Evolutionary conservation across 2,329 filamentous ascomycete species (phyloP).

Genomic region (Didymellaceae sp.): DNA sequence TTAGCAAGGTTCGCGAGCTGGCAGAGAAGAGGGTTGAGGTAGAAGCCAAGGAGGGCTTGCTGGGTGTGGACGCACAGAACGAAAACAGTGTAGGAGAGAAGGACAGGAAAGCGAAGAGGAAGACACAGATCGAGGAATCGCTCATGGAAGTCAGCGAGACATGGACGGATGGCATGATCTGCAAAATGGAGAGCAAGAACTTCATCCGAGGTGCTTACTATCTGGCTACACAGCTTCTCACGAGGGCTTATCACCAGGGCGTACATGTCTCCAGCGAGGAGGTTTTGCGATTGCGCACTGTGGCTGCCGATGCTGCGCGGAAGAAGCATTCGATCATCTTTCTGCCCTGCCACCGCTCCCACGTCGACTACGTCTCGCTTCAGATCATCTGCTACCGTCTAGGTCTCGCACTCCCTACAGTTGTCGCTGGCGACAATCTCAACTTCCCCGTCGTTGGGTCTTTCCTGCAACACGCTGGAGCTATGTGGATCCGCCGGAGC

Average conservation of each 20-base stretch:
- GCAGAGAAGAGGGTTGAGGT: conserved; percentile 75
- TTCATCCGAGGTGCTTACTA: conserved; percentile 96
- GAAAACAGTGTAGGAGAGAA: conserved; percentile 50
- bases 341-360: conserved; percentile 89
- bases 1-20: conserved; percentile 75
- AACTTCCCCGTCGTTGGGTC: conserved; percentile 90
- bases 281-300: conserved; percentile 78
- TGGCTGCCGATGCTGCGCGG: conserved; percentile 80
- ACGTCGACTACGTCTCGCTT: conserved; percentile 94
- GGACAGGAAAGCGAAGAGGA: conserved; percentile 63
- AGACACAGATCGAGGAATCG: conserved; percentile 74
- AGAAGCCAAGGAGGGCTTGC: conserved; percentile 77
- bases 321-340: conserved; percentile 97
- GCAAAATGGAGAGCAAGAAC: conserved; percentile 94
- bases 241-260: conserved; percentile 93
- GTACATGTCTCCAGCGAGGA: conserved; percentile 97
- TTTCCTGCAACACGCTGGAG: conserved; percentile 92
- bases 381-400: conserved; percentile 96
- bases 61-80: conserved; percentile 24
- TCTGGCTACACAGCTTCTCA: conserved; percentile 82
- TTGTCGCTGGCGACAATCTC: conserved; percentile 94
- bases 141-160: conserved; percentile 82
- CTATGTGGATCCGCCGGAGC: conserved; percentile 92
- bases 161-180: conserved; percentile 95
- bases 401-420: conserved; percentile 84